Evolutionary conservation across 257 asterid genomes (phyloP).

Genomic region (Verbascum thapsus): DNA sequence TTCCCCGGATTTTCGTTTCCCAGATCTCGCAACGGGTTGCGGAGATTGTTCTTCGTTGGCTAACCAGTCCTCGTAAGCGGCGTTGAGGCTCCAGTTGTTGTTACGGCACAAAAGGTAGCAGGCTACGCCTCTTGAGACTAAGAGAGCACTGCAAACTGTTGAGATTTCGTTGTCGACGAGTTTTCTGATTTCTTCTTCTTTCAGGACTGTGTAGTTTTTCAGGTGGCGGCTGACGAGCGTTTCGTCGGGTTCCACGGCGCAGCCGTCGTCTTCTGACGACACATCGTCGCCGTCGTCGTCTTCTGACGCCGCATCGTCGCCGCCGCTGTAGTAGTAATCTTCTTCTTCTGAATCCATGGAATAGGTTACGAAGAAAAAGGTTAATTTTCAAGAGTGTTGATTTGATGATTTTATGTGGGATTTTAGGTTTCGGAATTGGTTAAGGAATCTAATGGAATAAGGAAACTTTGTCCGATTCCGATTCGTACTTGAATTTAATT

Average conservation of each 20-base stretch:
- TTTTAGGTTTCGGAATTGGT: too few relatives aligned
- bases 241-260: not conserved
- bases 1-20: not conserved
- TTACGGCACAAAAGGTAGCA: conserved; percentile 27
- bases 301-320: not conserved
- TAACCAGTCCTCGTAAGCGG: conserved; percentile 49
- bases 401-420: too few relatives aligned
- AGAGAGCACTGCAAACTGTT: conserved; percentile 24
- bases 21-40: conserved; percentile 26
- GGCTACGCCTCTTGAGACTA: conserved; percentile 29
- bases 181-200: conserved; percentile 16
- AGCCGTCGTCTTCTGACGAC: not conserved
- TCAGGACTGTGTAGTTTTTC: conserved; percentile 31
- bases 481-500: too few relatives aligned
- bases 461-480: too few relatives aligned
- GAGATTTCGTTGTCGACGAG: conserved; percentile 34
- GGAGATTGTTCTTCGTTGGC: conserved; percentile 35
- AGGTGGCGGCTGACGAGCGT: not conserved
- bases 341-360: conserved; percentile 24
- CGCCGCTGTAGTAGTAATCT: not conserved
- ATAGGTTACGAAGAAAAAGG: too few relatives aligned
- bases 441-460: too few relatives aligned
- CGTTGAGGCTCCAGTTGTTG: conserved; percentile 37
- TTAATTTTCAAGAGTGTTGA: not conserved
- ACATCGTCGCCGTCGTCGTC: not conserved